Evolutionary conservation across 176 grass and related monocot genomes (phyloP), one percentile per base, ranked within the genome.

Genomic region (Zizania latifolia): DNA sequence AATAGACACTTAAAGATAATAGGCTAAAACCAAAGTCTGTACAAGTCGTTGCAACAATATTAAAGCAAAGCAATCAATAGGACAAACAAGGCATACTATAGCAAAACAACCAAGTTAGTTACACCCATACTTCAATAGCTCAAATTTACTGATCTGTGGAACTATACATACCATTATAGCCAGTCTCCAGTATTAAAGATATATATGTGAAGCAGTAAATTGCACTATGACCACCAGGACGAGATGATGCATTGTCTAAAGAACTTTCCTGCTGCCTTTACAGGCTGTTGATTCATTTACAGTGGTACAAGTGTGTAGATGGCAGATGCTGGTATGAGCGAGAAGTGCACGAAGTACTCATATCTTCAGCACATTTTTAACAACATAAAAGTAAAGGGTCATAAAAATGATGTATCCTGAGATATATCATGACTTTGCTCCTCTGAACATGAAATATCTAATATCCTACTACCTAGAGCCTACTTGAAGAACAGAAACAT

Each of bases 381-480:
- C 17, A 53, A 19, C 53, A 79, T 68, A 17, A 44, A 88, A 68
- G 21, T 40, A 66, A 68, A 82, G 17, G 46, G 24, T 32, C 48
- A 38, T 38, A 66, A 43, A 80, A 65, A 86, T 75, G 32, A 1
- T 60, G 27, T 53, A 37, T 86, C 62, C 71, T 62, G n/a, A n/a
- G n/a, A n/a, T n/a, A n/a, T n/a, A n/a, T n/a, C n/a, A n/a, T n/a
- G n/a, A n/a, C n/a, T n/a, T n/a, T n/a, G n/a, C n/a, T n/a, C n/a
- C n/a, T n/a, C n/a, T n/a, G n/a, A 74, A 77, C 53, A 56, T 83
- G 70, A 80, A 75, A 79, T 17, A 71, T 44, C 41, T 40, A 34
- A 84, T 53, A 81, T 74, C 44, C 57, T 62, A 76, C 41, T 71
- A 16, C 30, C 56, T 16, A 64, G 5, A 30, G 10, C 30, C 55